Evolutionary conservation across 208 protist species (phyloP).

Genomic region (Crithidia thermophila): DNA sequence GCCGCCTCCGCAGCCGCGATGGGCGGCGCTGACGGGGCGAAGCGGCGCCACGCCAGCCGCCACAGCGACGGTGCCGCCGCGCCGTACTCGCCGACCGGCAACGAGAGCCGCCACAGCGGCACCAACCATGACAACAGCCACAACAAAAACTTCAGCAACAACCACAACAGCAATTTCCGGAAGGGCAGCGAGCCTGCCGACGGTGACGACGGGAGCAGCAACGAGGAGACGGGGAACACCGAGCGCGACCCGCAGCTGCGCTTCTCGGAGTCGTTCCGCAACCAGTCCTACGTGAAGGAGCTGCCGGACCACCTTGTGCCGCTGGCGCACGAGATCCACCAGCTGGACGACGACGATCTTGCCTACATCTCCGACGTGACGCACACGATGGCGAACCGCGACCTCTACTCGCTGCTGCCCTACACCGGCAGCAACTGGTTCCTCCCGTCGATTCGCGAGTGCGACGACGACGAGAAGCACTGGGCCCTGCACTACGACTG

Average conservation of each 20-base stretch:
- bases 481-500: constrained; percentile 49
- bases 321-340: constrained; percentile 54
- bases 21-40: too few relatives aligned
- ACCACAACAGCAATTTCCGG: too few relatives aligned
- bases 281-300: constrained; percentile 27
- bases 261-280: constrained; percentile 39
- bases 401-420: constrained; percentile 75
- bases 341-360: constrained; percentile 53
- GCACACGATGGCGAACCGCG: constrained; percentile 51
- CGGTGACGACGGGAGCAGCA: constrained; percentile 1
- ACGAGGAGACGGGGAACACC: background rate
- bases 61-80: background rate
- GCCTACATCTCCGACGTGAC: constrained; percentile 58
- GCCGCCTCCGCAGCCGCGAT: background rate
- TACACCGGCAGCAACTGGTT: constrained; percentile 84
- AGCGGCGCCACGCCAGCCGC: constrained; percentile 8
- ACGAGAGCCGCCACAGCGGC: background rate
- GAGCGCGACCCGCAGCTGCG: background rate
- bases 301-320: constrained; percentile 56
- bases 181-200: too few relatives aligned
- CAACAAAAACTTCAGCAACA: background rate
- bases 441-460: constrained; percentile 57
- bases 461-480: constrained; percentile 38
- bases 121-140: background rate
- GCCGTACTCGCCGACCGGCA: background rate